phyloP scores from a whole-genome alignment of 176 grass and related monocot species.

The Triticum dicoccoides region DNA sequence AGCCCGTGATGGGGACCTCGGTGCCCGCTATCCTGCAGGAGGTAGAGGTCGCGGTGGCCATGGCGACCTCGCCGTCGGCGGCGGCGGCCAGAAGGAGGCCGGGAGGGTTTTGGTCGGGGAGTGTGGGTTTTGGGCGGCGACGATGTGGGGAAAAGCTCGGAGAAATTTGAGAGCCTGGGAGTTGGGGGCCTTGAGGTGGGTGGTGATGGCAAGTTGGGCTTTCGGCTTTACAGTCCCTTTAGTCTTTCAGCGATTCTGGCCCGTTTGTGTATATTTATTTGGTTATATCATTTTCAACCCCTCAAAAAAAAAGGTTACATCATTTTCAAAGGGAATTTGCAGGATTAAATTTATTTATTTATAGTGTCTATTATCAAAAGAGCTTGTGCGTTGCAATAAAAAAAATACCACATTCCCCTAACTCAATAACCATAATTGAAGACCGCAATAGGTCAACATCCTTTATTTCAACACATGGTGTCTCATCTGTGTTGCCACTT shows the following conservation, averaged over 20 bases:
- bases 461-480: too few relatives aligned
- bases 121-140: constrained; percentile 36
- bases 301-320: too few relatives aligned
- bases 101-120: constrained; percentile 40
- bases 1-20: constrained; percentile 72
- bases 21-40: constrained; percentile 49
- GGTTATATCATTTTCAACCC: too few relatives aligned
- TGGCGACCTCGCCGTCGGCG: constrained; percentile 20
- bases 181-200: background rate
- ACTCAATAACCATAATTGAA: too few relatives aligned
- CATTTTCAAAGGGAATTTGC: too few relatives aligned
- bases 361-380: too few relatives aligned
- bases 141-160: constrained; percentile 11
- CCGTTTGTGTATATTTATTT: background rate
- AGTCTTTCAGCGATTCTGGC: background rate
- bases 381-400: too few relatives aligned
- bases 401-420: too few relatives aligned
- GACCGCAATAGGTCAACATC: too few relatives aligned
- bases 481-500: too few relatives aligned
- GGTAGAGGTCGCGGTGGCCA: constrained; percentile 30
- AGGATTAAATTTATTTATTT: too few relatives aligned
- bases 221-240: background rate
- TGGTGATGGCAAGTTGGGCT: background rate
- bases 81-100: background rate
- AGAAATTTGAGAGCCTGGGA: background rate